phyloP scores from a whole-genome alignment of 257 asterid genomes.

The Handroanthus guayacan region DNA sequence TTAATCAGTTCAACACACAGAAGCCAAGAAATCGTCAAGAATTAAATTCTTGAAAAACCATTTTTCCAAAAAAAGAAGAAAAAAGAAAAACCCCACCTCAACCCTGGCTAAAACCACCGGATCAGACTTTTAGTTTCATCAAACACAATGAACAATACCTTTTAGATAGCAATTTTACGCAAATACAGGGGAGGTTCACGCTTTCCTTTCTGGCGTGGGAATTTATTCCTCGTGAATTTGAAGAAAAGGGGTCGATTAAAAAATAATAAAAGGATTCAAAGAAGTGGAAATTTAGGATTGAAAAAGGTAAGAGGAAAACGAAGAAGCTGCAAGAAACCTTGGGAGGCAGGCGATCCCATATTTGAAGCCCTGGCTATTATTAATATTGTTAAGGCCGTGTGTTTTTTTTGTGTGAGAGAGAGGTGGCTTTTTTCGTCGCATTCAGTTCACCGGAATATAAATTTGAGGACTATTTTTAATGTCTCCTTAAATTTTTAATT shows the following conservation, averaged over 20 bases:
- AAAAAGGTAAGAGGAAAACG: constrained; percentile 25
- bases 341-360: constrained; percentile 29
- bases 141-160: constrained; percentile 4
- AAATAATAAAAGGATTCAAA: not conserved
- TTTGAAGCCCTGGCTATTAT: not conserved
- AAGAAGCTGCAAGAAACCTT: constrained; percentile 28
- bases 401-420: not conserved
- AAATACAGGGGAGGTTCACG: constrained; percentile 16
- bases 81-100: not conserved
- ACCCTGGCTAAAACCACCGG: constrained; percentile 13
- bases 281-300: constrained; percentile 24
- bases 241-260: not conserved
- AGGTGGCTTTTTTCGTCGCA: constrained; percentile 26
- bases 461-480: not conserved
- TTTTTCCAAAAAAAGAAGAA: not conserved
- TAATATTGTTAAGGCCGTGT: constrained; percentile 7
- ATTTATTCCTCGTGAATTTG: constrained; percentile 4
- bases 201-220: not conserved
- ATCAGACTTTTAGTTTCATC: not conserved
- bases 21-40: constrained; percentile 19
- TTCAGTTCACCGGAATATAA: constrained; percentile 22
- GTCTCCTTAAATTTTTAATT: constrained; percentile 6
- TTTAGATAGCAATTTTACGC: not conserved
- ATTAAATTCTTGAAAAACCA: constrained; percentile 4
- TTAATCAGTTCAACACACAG: not conserved